phyloP scores from a whole-genome alignment of 768 basidiomycete genomes.

The Lentinula raphanica region DNA sequence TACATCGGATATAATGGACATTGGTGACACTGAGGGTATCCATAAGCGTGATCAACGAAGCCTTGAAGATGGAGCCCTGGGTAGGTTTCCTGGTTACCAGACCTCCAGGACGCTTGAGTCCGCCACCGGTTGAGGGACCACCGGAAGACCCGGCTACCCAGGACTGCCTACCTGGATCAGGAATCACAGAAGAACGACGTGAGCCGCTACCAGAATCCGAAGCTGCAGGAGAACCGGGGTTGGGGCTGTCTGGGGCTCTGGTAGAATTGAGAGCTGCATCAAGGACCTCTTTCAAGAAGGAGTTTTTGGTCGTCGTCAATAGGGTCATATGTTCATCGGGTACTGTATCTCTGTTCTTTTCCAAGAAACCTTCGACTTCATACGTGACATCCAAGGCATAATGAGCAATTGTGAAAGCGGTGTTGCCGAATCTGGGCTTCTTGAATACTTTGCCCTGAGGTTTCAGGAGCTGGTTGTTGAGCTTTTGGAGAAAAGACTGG shows the following conservation, averaged over 20 bases:
- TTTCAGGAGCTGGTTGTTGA: slow-evolving; percentile 79
- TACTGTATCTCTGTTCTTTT: slow-evolving; percentile 98
- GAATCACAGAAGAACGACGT: slow-evolving; percentile 79
- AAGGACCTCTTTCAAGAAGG: slow-evolving; percentile 91
- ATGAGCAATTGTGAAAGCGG: slow-evolving; percentile 95
- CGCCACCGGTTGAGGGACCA: slow-evolving; percentile 25
- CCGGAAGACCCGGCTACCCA: slow-evolving; percentile 49
- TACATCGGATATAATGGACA: slow-evolving; percentile 98
- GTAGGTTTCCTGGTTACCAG: slow-evolving; percentile 86
- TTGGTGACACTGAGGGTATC: slow-evolving; percentile 96
- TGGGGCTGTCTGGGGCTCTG: slow-evolving; percentile 59
- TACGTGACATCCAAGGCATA: slow-evolving; percentile 98
- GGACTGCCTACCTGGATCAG: slow-evolving; percentile 77
- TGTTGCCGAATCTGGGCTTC: slow-evolving; percentile 97
- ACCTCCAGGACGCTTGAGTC: slow-evolving; percentile 54
- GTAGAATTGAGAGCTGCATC: slow-evolving; percentile 81
- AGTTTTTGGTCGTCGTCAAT: slow-evolving; percentile 80
- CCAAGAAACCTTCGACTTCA: slow-evolving; percentile 96
- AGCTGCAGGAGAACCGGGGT: slow-evolving; percentile 68
- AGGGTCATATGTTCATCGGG: slow-evolving; percentile 96
- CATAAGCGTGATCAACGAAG: slow-evolving; percentile 90
- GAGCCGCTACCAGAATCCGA: slow-evolving; percentile 79
- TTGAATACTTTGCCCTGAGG: slow-evolving; percentile 92
- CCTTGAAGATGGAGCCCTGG: slow-evolving; percentile 97
- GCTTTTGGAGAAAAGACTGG: slow-evolving; percentile 86